Conservation (phyloP, 495 filamentous ascomycete species). For the Penicillium flavigenum region DNA sequence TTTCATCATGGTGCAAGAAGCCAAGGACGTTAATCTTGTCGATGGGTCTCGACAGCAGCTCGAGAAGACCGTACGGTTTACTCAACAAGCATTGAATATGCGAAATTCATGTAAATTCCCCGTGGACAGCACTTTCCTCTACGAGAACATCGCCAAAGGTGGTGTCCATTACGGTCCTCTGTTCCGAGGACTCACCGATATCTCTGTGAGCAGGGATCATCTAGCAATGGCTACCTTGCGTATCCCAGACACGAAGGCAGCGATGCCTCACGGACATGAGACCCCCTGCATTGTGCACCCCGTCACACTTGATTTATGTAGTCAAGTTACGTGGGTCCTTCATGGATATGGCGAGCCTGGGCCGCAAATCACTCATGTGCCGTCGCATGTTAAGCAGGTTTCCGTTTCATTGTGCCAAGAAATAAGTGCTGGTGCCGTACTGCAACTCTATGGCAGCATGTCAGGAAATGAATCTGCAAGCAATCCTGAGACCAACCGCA, state of each 20-base stretch:
- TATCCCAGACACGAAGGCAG: constrained; percentile 44
- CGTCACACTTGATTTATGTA: constrained; percentile 43
- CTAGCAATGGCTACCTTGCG: constrained; percentile 34
- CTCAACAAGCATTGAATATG: constrained; percentile 8
- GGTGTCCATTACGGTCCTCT: constrained; percentile 41
- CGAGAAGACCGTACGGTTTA: neutral
- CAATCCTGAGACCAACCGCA: constrained; percentile 26
- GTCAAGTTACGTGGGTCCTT: constrained; percentile 39
- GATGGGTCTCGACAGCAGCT: constrained; percentile 19
- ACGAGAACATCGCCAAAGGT: constrained; percentile 25
- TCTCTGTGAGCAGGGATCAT: constrained; percentile 17
- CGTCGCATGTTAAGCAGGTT: constrained; percentile 24
- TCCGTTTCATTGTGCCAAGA: constrained; percentile 18
- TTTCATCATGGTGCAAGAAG: constrained; percentile 29
- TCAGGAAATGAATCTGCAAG: constrained; percentile 36
- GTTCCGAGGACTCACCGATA: constrained; percentile 33
- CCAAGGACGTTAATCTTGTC: constrained; percentile 33
- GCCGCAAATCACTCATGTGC: constrained; percentile 19
- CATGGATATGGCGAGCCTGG: constrained; percentile 24
- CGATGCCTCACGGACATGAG: constrained; percentile 50
- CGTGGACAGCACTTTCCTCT: constrained; percentile 18
- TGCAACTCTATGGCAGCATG: constrained; percentile 24
- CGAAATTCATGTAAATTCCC: constrained; percentile 12
- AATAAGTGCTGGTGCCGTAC: constrained; percentile 18
- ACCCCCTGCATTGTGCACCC: constrained; percentile 47